Percentiles rank a stretch among this genome's conserved stretches.
Conservation (phyloP, 2,329 filamentous ascomycete species). For the Botrytis fabae region DNA sequence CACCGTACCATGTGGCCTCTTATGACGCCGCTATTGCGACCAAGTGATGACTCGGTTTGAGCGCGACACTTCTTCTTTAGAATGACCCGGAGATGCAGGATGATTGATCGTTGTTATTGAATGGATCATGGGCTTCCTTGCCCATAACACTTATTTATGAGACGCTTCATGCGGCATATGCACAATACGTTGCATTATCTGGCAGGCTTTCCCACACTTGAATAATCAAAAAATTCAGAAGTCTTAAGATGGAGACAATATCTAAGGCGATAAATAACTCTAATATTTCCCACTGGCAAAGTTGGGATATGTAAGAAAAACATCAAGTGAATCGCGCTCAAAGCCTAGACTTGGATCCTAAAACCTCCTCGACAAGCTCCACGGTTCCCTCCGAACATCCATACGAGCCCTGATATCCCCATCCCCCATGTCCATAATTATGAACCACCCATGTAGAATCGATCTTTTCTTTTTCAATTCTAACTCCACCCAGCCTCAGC, state of each 20-base stretch:
- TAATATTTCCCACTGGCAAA: neutral
- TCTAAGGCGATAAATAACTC: neutral
- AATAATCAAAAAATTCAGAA: neutral
- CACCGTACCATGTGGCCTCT: no score
- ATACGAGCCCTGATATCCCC: constrained; percentile 64
- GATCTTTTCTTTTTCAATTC: constrained; percentile 63
- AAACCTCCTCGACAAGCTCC: constrained; percentile 60
- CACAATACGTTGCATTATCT: neutral
- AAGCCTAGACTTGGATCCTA: constrained; percentile 30
- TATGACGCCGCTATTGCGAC: neutral
- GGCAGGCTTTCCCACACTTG: neutral
- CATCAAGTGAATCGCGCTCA: constrained; percentile 9
- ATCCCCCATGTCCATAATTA: constrained; percentile 62
- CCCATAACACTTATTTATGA: neutral
- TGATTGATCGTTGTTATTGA: neutral
- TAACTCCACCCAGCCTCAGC: constrained; percentile 58
- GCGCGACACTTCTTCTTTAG: neutral
- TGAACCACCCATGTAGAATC: constrained; percentile 57
- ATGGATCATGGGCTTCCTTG: no score
- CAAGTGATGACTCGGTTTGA: neutral
- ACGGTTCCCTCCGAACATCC: constrained; percentile 69
- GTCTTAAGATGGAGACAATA: neutral
- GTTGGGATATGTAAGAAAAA: neutral
- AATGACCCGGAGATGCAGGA: neutral
- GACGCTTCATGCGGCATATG: no score